Base-by-base conservation (phyloP, 2,329 filamentous ascomycete species). In the Aspergillus oerlinghausenensis region DNA sequence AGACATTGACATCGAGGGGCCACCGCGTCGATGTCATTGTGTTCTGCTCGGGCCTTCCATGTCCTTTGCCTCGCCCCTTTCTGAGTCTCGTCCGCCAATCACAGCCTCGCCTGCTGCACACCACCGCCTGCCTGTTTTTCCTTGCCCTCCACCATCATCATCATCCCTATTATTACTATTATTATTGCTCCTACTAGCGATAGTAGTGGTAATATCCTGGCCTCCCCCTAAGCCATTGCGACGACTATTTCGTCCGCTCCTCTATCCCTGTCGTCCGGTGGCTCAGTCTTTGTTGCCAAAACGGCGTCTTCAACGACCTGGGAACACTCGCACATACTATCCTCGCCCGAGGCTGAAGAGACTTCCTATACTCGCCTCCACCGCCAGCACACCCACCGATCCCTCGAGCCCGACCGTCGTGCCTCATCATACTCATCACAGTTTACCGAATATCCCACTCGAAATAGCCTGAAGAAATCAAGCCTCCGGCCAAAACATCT, bases 331-430 rank as follows among this genome's bases (percentile, higher is more conserved):
- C 62, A 55, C 57, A 48, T 65, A 58, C 42, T 73, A 70, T 69
- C 74, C 72, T 64, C 74, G 72, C 63, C 72, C 69, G 63, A 70
- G 73, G 63, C 67, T 69, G 66, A 75, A 74, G 67, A 70, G 28
- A 48, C 48, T 55, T 55, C 60, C 52, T 28, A 35, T 53, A 40
- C 54, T 48, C 28, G 35, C 38, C 52, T 48, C 59, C 47, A 49
- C 59, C 56, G 57, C 51, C 54, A 55, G 55, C 60, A 56, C 43
- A 55, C 50, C 53, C 56, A 56, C 55, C 52, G 43, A 55, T 57
- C 63, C 9, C 55, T 58, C 55, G 52, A 63, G 49, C 55, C 54
- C 49, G 60, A 59, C 52, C 61, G 49, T 43, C 50, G 54, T 43
- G 25, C 54, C 25, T 54, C 49, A 32, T 51, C 59, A 50, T 14